Base-by-base conservation (phyloP, 768 basidiomycete genomes). In the Dioszegia hungarica region DNA sequence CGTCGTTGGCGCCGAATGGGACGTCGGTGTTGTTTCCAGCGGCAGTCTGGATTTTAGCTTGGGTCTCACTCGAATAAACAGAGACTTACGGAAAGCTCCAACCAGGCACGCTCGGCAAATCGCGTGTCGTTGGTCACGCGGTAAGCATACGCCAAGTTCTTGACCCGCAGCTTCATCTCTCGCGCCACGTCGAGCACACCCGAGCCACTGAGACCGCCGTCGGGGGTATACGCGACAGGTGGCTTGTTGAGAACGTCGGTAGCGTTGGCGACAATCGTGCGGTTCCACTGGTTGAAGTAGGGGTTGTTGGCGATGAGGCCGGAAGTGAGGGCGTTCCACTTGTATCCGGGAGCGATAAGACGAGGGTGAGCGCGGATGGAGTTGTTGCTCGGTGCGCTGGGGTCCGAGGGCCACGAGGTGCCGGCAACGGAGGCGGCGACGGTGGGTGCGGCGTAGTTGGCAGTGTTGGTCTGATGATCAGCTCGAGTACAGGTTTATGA, bases 131-230 rank as follows among this genome's bases (percentile, higher is more conserved):
- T 90, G 50, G 90, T 88, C 83, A 95, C 85, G 44, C 84, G 84
- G 77, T 87, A 97, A 29, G 82, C 91, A 68, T 97, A 99, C 1
- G 85, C 83, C 78, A 89, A 91, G 47, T 89, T 89, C 78, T 99
- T 99, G 77, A 97, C 80, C 53, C 89, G 83, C 79, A 86, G 81
- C 77, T 99, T 98, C 70, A 94, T 81, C 75, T 87, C 83, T 59
- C 95, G 86, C 19, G 93, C 86, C 60, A 84, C 83, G 70, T 99
- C 95, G 27, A 99, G 81, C 31, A 98, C 90, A 69, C 95, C 95
- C 62, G 87, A 91, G 36, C 78, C 77, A 22, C 57, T 41, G 19
- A 79, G 70, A 61, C 82, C 83, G 24, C 88, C 86, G 68, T 99
- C 95, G 69, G 83, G 75, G 61, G 78, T 75, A 74, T 97, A 95